phyloP scores from a whole-genome alignment of 331 rosid genomes.

The Arachis monticola region DNA sequence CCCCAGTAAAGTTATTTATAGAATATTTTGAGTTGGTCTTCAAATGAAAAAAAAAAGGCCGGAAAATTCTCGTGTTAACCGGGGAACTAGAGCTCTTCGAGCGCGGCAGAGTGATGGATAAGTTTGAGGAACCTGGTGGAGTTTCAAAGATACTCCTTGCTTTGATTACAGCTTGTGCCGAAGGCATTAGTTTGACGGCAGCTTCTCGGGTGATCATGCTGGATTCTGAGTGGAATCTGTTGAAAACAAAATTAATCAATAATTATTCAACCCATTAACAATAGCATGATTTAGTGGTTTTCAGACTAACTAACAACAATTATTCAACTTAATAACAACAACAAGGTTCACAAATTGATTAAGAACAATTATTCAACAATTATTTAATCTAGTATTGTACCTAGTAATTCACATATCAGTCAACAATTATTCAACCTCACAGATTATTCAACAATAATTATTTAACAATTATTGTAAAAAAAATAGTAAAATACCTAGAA shows the following conservation, averaged over 20 bases:
- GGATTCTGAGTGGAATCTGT: conserved; percentile 98
- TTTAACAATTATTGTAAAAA: too few relatives aligned
- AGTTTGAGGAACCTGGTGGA: conserved; percentile 35
- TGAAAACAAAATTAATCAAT: conserved; percentile 59
- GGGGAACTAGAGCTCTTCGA: conserved; percentile 93
- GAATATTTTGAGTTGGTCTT: conserved; percentile 85
- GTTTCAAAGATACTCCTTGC: conserved; percentile 83
- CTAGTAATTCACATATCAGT: too few relatives aligned
- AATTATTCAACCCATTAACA: too few relatives aligned
- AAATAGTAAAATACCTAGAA: too few relatives aligned
- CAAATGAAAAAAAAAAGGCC: conserved; percentile 63
- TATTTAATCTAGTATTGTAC: too few relatives aligned
- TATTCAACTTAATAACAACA: too few relatives aligned
- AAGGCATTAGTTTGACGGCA: conserved; percentile 95
- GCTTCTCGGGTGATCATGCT: conserved; percentile 90
- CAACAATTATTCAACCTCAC: too few relatives aligned
- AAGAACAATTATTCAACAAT: too few relatives aligned
- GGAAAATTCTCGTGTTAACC: conserved; percentile 74
- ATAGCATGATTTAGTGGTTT: too few relatives aligned
- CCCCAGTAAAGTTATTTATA: conserved; percentile 70
- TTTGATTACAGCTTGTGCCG: conserved; percentile 94
- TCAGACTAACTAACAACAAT: too few relatives aligned
- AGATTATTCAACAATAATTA: too few relatives aligned
- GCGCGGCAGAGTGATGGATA: conserved; percentile 86
- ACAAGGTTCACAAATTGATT: too few relatives aligned